Percentiles rank a stretch among this genome's conserved stretches.
Conservation (phyloP, 2,329 filamentous ascomycete genomes). For the Fusarium paranaense region DNA sequence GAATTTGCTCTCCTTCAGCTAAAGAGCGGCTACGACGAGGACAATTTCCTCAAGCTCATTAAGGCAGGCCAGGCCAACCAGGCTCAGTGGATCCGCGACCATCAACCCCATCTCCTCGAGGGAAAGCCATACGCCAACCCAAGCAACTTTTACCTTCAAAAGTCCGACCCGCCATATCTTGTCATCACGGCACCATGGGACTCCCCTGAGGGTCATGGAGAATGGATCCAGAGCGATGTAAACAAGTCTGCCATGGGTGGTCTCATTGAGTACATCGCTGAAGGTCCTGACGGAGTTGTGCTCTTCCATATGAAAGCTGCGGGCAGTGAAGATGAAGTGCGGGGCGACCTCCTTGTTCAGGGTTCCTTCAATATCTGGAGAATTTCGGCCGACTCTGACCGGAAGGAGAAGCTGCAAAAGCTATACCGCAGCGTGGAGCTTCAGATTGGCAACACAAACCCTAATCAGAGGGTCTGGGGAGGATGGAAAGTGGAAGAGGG, state of each 20-base stretch:
- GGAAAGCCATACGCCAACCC: slow-evolving; percentile 46
- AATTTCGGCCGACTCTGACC: slow-evolving; percentile 46
- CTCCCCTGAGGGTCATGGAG: slow-evolving; percentile 53
- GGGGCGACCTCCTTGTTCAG: slow-evolving; percentile 40
- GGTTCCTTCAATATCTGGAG: slow-evolving; percentile 51
- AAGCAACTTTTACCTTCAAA: slow-evolving; percentile 51
- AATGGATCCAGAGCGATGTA: slow-evolving; percentile 58
- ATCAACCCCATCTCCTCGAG: slow-evolving; percentile 51
- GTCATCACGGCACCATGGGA: slow-evolving; percentile 61
- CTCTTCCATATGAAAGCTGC: slow-evolving; percentile 57
- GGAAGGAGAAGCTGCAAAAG: slow-evolving; percentile 49
- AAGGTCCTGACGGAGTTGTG: slow-evolving; percentile 47
- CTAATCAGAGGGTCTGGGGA: slow-evolving; percentile 49
- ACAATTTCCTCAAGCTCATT: slow-evolving; percentile 50
- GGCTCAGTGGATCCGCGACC: slow-evolving; percentile 53
- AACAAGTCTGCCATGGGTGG: slow-evolving; percentile 52
- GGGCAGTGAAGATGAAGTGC: slow-evolving; percentile 38
- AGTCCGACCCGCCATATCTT: slow-evolving; percentile 51
- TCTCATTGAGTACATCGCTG: slow-evolving; percentile 49
- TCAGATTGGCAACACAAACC: slow-evolving; percentile 45
- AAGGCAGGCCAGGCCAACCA: slow-evolving; percentile 50
- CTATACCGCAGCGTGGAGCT: slow-evolving; percentile 50
- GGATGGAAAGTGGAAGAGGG: slow-evolving; percentile 58
- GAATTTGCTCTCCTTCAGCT: slow-evolving; percentile 55
- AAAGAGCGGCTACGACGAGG: slow-evolving; percentile 41